A percentile compares a stretch with the other conserved stretches of the same genome.
Evolutionary conservation across 768 basidiomycete genomes (phyloP).

Genomic region (Mrakia blollopis): DNA sequence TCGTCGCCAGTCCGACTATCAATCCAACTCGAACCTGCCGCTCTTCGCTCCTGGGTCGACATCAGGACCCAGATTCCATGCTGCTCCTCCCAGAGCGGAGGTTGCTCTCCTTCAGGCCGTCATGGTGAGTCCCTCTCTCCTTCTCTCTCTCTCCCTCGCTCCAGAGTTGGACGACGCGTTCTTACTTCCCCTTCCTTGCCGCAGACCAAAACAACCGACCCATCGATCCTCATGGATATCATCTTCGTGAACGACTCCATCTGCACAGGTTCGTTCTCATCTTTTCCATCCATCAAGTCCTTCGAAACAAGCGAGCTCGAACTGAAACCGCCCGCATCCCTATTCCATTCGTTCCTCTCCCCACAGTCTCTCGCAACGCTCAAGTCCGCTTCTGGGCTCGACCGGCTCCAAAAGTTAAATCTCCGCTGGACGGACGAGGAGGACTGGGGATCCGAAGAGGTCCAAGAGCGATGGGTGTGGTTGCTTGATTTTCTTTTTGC

Average conservation of each 20-base stretch:
- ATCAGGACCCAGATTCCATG: slow-evolving; percentile 55
- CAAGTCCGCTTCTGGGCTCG: slow-evolving; percentile 22
- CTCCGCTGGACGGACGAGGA: background rate
- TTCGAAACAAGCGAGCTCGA: background rate
- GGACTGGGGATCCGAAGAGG: slow-evolving; percentile 23
- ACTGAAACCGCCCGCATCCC: background rate
- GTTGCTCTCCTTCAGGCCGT: slow-evolving; percentile 87
- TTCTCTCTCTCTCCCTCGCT: background rate
- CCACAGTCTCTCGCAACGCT: slow-evolving; percentile 28
- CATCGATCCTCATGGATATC: slow-evolving; percentile 69
- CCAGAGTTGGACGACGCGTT: background rate
- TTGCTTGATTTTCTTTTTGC: background rate
- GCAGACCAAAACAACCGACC: slow-evolving; percentile 75
- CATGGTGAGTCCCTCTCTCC: slow-evolving; percentile 53
- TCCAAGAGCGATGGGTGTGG: background rate
- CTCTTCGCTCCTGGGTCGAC: background rate
- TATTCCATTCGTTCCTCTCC: background rate
- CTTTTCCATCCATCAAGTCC: background rate
- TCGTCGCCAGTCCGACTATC: slow-evolving; percentile 10
- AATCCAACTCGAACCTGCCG: background rate
- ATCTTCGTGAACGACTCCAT: slow-evolving; percentile 71
- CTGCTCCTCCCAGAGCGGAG: slow-evolving; percentile 84
- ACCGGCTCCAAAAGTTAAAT: slow-evolving; percentile 15
- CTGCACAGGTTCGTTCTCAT: slow-evolving; percentile 52
- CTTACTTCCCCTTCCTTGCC: slow-evolving; percentile 17